Base-by-base conservation (phyloP, 176 grass and related monocot species). In the Oryza meridionalis region DNA sequence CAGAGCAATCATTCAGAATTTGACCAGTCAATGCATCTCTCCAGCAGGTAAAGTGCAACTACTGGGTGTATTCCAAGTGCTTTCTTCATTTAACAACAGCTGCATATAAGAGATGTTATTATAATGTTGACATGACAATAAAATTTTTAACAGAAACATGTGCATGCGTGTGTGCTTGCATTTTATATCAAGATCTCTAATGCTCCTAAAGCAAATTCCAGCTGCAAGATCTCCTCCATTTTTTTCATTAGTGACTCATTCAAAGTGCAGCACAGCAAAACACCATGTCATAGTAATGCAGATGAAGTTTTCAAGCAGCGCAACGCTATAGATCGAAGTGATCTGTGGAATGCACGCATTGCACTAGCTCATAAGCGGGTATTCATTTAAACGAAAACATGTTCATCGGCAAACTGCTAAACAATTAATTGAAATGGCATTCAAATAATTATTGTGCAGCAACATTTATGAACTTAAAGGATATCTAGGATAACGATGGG, bases 1-100 rank as follows among this genome's bases (percentile, higher is more conserved):
- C 17, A 59, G 62, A 84, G 83, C 21, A 90, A 87, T 81, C 51
- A 43, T 43, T 84, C 1, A 9, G 6, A 70, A 61, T 86, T 88
- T 91, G 90, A 91, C 90, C 77, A 78, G 86, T 91, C 86, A 91
- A 85, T 73, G 61, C 90, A 78, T 42, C n/a, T 19, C 66, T 44
- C 71, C 58, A 77, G 24, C 50, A 67, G 35, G 25, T 86, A 67
- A 70, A 84, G 76, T 75, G 77, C 70, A 85, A 81, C 77, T 59
- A 70, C 88, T 73, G 86, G 67, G 45, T 82, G 69, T 67, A 81
- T 64, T 67, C 14, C 22, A 55, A 17, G 4, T 7, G 38, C 4
- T n/a, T 80, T 82, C 64, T 77, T 86, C 12, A 45, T 85, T 81
- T 50, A 77, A 61, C 43, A 43, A 32, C 43, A 70, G 64, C 70